Conservation (phyloP, 2,329 filamentous ascomycete species). For the Diaporthe vexans region DNA sequence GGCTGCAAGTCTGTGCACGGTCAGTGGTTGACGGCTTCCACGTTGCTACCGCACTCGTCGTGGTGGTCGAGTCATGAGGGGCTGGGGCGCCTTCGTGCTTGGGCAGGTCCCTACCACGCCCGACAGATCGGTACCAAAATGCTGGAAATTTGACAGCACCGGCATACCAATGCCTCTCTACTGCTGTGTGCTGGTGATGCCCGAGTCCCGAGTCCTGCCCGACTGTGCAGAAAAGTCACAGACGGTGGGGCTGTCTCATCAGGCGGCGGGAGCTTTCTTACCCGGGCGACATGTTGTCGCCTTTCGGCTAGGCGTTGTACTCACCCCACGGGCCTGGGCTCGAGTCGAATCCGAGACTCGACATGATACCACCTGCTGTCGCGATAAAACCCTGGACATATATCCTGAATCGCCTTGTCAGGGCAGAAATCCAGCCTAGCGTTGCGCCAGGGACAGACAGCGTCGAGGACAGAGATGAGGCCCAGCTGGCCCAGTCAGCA, state of each 20-base stretch:
- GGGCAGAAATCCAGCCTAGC: background rate
- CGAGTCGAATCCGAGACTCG: conserved; percentile 28
- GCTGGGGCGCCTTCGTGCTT: background rate
- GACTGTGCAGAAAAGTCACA: conserved; percentile 6
- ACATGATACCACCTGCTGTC: conserved; percentile 21
- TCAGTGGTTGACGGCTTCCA: background rate
- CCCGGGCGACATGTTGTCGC: conserved; percentile 15
- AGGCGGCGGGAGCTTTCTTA: conserved; percentile 23
- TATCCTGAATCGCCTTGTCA: conserved; percentile 19
- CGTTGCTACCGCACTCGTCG: background rate
- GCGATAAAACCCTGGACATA: background rate
- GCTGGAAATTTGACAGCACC: conserved; percentile 22
- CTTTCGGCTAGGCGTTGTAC: conserved; percentile 7
- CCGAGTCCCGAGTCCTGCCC: background rate
- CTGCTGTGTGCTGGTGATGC: background rate
- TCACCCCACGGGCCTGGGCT: conserved; percentile 2
- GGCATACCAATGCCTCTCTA: too few species aligned
- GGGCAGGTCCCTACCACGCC: conserved; percentile 1
- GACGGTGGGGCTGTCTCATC: conserved; percentile 29
- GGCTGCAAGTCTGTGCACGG: background rate
- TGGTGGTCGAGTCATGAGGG: conserved; percentile 15
- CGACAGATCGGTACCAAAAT: conserved; percentile 17
- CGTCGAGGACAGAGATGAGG: background rate
- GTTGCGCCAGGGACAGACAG: background rate
- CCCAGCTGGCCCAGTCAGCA: background rate